Evolutionary conservation across 441 rosid genomes (phyloP), one percentile per base, ranked within the genome.

Genomic region (Aquilaria agallochum): DNA sequence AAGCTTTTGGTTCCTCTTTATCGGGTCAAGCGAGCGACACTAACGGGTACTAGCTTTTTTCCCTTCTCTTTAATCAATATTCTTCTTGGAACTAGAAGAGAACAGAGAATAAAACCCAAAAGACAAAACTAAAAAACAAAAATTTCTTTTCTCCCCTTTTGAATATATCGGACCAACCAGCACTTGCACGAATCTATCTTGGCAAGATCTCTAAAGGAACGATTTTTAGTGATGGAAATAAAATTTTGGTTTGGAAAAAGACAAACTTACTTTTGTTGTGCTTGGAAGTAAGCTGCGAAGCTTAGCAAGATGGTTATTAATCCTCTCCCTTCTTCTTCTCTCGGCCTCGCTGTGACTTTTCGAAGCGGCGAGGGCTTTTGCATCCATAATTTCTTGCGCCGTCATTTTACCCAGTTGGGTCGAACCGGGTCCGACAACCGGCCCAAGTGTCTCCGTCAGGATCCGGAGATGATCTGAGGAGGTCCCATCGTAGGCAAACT

Each of bases 311-410:
- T 93, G 98, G 71, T 85, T 93, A 76, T 93, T 93, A 80, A 93
- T 93, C 74, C 98, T 85, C 64, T 93, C 96, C 67, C 98, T 79
- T 74, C 98, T 64, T 66, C 97, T 77, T 79, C 98, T 87, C 75
- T 93, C 98, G 50, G 97, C 97, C 62, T 90, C 98, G 66, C 98
- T 93, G 67, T 93, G 98, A 74, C 96, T 93, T 72, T 88, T 90
- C 2, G 98, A 93, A 47, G 97, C 98, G 68, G 97, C 98, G 8
- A 93, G 87, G 31, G 98, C 98, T 74, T 93, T 93, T 8, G 98
- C 98, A 31, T 93, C 98, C 94, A 94, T 85, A 57, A 94, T 84
- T 76, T 91, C 96, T 74, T 94, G 97, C 31, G 97, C 92, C 36
- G 90, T 89, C 96, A 90, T 81, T 71, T 87, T 94, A 9, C 93